Base-by-base conservation (phyloP, 2,329 filamentous ascomycete species). In the Raffaelea arxii region DNA sequence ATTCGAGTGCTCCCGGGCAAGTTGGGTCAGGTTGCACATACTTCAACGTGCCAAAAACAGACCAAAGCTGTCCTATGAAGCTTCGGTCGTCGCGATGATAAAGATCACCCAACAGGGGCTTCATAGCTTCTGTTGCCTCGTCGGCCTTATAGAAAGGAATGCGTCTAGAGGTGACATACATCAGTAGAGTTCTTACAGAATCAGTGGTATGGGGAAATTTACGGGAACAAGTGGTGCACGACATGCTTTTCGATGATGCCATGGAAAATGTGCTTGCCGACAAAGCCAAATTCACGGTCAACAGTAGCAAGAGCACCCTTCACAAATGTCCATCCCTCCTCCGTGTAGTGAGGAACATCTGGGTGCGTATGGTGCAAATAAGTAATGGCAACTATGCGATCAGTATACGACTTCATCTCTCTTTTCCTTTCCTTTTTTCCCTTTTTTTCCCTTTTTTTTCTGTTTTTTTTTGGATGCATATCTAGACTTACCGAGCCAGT, bases 191-290 rank as follows among this genome's bases (percentile, higher is more conserved):
- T 19, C 4, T 5, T 18, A 27, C 19, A 37, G 45, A 2, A 21
- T 27, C 11, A 16, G 35, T 30, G 11, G 25, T 16, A 12, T 18
- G 11, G 16, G 2, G 21, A 41, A 14, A 58, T 65, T 54, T 64
- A 74, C 64, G 77, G 72, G 61, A 80, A 77, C 11, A 94, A 95
- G 77, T 96, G 90, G 75, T 97, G 90, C 48, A 94, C 84, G 48
- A 96, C 90, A 69, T 97, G 90, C 41, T 89, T 95, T 74, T 95
- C 90, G 63, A 95, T 83, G 66, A 96, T 96, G 58, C 89, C 89
- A 74, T 96, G 90, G 65, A 96, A 75, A 51, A 96, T 75, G 55
- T 84, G 75, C 57, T 87, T 87, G 49, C 91, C 90, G 59, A 96
- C 82, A 72, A 95, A 96, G 52, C 91, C 89, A 60, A 96, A 94